These are phyloP conservation scores for Oxyria digyna DNA, from an alignment of 148 eudicot species.

Conservation along the genomic window DNA sequence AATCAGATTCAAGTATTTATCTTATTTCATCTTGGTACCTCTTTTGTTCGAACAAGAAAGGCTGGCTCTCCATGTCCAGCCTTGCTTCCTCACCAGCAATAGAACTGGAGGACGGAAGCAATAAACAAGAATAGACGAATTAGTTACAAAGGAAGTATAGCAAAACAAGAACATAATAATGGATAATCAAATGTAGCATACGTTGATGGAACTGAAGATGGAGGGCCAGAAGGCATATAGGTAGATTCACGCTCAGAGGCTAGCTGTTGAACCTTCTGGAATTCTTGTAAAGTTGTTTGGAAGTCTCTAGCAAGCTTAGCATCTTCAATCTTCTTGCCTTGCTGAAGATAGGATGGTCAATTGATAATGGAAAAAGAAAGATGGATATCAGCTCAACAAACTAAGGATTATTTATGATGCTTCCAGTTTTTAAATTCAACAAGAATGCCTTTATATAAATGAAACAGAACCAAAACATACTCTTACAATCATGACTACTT, in stretches of 20 bases:
- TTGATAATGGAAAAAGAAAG: not conserved
- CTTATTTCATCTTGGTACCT: constrained; percentile 11
- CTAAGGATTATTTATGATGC: not conserved
- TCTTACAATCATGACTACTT: not conserved
- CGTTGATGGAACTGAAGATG: constrained; percentile 25
- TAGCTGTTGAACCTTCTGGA: constrained; percentile 73
- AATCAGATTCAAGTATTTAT: not conserved
- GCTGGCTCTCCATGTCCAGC: constrained; percentile 41
- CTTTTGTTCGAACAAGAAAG: constrained; percentile 45
- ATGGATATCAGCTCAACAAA: not conserved
- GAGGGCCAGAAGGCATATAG: constrained; percentile 44
- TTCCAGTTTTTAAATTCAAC: not conserved
- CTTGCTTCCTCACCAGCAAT: constrained; percentile 28
- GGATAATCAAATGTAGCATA: constrained; percentile 12
- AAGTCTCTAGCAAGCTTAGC: constrained; percentile 82
- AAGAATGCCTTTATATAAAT: not conserved
- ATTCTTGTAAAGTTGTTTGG: constrained; percentile 53
- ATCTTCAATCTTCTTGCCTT: constrained; percentile 57
- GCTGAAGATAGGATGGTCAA: constrained; percentile 20
- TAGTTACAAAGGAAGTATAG: not conserved
- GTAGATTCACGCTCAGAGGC: constrained; percentile 70
- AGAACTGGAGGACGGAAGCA: constrained; percentile 5
- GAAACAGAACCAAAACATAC: not conserved
- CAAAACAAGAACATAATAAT: not conserved
- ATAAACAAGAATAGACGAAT: not conserved